Evolutionary conservation across 306 rosid species (phyloP).

Genomic region (Cicer arietinum): DNA sequence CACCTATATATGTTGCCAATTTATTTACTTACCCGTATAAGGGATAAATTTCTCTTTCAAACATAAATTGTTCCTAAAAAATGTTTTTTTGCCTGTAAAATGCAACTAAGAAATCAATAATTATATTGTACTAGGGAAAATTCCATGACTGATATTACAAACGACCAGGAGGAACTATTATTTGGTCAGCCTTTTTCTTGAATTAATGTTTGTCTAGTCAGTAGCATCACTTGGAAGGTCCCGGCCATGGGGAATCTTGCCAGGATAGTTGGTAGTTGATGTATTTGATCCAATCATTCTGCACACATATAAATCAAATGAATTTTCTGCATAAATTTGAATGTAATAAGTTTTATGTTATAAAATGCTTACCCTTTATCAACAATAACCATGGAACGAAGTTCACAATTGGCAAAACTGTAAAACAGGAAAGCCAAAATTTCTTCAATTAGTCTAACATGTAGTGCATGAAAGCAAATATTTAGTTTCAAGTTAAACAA

Average conservation of each 20-base stretch:
- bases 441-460: conserved; percentile 19
- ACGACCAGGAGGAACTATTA: background rate
- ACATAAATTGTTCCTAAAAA: conserved; percentile 21
- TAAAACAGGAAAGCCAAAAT: conserved; percentile 31
- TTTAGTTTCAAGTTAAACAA: background rate
- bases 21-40: background rate
- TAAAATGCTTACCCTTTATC: conserved; percentile 66
- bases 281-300: conserved; percentile 67
- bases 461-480: conserved; percentile 8
- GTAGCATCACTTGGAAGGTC: conserved; percentile 80
- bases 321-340: conserved; percentile 25
- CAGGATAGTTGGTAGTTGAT: conserved; percentile 72
- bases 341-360: background rate
- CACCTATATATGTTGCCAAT: background rate
- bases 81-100: background rate
- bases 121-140: background rate
- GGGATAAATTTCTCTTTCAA: conserved; percentile 18
- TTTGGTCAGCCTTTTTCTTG: conserved; percentile 37
- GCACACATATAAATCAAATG: conserved; percentile 32
- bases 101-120: conserved; percentile 5
- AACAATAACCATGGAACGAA: conserved; percentile 72
- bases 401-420: conserved; percentile 90
- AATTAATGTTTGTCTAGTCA: conserved; percentile 30
- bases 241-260: conserved; percentile 66
- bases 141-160: background rate